Base-by-base conservation (phyloP, 352 stramenopile species). In the Phytopythium chamaehyphon region DNA sequence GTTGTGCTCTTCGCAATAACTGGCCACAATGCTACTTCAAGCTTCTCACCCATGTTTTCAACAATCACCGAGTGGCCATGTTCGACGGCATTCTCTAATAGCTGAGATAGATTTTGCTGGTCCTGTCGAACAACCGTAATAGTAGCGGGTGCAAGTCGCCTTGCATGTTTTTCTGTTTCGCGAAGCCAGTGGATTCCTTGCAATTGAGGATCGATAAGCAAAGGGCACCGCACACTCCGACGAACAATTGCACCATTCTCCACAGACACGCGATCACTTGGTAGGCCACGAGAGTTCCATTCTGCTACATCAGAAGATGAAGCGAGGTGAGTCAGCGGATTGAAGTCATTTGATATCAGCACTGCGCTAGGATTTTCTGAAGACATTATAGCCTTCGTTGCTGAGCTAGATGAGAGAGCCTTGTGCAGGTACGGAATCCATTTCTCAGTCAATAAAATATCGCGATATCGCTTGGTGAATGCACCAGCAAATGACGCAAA, bases 401-500 rank as follows among this genome's bases (percentile, higher is more conserved):
- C 14, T 5, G 61, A 65, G 8, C 58, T 40, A 49, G 28, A n/a
- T 15, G 15, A 43, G 9, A 86, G 51, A 0, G 73, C 68, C 39
- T 89, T 88, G 18, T 76, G 58, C 1, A 98, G 66, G 47, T 94
- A 97, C 2, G 88, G 86, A 9, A 95, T 42, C 83, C 95, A 98
- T 35, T 93, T 83, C 1, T 90, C 62, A 2, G 64, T 57, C 39
- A 98, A 69, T 14, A 98, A 67, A 3, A 78, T 40, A 42, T 97
- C 88, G 12, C 93, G 82, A 57, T 96, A 98, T 0, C 74, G 66
- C 46, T 97, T 98, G 2, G 91, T 98, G 55, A 98, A 98, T 2
- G 90, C 88, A 9, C 91, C 93, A n/a, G 91, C 74, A 40, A 97
- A 98, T 21, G 86, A 96, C 24, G 97, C 92, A 49, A 98, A 98